Evolutionary conservation across 495 filamentous ascomycete species (phyloP).

Genomic region (Echria macrotheca): DNA sequence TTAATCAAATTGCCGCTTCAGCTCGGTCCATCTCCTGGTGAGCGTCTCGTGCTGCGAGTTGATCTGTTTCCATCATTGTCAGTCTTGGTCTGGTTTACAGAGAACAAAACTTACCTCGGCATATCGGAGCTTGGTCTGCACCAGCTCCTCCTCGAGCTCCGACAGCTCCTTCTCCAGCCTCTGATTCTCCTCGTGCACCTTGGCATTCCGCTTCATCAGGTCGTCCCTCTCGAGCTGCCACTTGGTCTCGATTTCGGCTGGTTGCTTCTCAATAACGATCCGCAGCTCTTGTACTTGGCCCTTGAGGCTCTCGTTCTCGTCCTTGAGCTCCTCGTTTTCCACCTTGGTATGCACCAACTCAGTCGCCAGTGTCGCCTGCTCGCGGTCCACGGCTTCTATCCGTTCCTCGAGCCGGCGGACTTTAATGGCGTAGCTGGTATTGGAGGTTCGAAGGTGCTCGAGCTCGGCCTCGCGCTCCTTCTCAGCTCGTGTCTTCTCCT

Average conservation of each 20-base stretch:
- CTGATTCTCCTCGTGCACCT: conserved; percentile 92
- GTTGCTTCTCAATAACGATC: conserved; percentile 80
- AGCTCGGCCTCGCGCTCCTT: conserved; percentile 78
- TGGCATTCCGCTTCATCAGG: conserved; percentile 85
- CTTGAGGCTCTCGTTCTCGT: conserved; percentile 80
- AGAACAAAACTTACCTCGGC: conserved; percentile 66
- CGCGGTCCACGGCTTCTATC: conserved; percentile 80
- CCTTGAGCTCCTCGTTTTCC: conserved; percentile 80
- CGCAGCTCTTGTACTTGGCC: conserved; percentile 78
- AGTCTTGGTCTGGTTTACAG: conserved; percentile 12
- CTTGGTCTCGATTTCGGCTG: conserved; percentile 77
- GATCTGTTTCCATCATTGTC: too few relatives aligned
- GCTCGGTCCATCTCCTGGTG: conserved; percentile 72
- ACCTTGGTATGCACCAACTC: conserved; percentile 89
- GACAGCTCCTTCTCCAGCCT: conserved; percentile 81
- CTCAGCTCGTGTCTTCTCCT: conserved; percentile 72
- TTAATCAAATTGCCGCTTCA: conserved; percentile 53
- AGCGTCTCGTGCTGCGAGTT: conserved; percentile 70
- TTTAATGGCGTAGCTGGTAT: conserved; percentile 56
- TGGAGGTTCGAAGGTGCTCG: conserved; percentile 64
- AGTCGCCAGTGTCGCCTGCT: conserved; percentile 88
- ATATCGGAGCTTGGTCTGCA: conserved; percentile 89
- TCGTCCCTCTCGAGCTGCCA: conserved; percentile 84
- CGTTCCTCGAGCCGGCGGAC: conserved; percentile 81
- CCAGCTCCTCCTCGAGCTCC: conserved; percentile 91